A percentile compares a stretch with the other conserved stretches of the same genome.
Evolutionary conservation across 768 basidiomycete species (phyloP).

Genomic region (Tulasnella sp.): DNA sequence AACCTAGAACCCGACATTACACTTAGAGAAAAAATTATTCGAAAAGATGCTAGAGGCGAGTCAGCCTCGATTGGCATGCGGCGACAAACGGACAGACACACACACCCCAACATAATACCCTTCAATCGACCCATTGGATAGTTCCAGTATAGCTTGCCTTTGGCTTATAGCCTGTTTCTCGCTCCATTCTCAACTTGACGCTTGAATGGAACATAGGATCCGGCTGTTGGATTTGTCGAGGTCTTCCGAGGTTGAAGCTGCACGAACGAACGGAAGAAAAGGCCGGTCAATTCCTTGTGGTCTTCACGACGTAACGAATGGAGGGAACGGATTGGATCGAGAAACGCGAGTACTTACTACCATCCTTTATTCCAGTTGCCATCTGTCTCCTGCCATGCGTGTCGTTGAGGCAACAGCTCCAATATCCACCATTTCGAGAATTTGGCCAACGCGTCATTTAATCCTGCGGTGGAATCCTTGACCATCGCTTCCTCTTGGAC

Average conservation of each 20-base stretch:
- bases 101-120: background rate
- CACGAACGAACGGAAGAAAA: background rate
- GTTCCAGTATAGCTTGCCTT: slow-evolving; percentile 21
- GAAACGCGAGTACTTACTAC: slow-evolving; percentile 2
- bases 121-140: background rate
- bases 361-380: slow-evolving; percentile 22
- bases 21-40: too few species aligned
- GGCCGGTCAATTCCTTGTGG: background rate
- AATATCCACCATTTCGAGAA: slow-evolving; percentile 25
- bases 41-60: too few species aligned
- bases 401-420: slow-evolving; percentile 26
- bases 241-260: slow-evolving; percentile 23
- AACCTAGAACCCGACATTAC: too few species aligned
- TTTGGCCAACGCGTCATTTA: slow-evolving; percentile 12
- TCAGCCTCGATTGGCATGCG: too few species aligned
- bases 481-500: slow-evolving; percentile 14
- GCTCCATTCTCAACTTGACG: slow-evolving; percentile 21
- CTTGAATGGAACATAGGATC: slow-evolving; percentile 27
- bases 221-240: slow-evolving; percentile 24
- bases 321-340: background rate
- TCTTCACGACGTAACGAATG: background rate
- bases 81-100: too few species aligned
- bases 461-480: background rate
- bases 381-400: slow-evolving; percentile 22
- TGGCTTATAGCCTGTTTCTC: background rate